Base-by-base conservation (phyloP, 495 filamentous ascomycete genomes). In the Lasiosphaeria ovina region DNA sequence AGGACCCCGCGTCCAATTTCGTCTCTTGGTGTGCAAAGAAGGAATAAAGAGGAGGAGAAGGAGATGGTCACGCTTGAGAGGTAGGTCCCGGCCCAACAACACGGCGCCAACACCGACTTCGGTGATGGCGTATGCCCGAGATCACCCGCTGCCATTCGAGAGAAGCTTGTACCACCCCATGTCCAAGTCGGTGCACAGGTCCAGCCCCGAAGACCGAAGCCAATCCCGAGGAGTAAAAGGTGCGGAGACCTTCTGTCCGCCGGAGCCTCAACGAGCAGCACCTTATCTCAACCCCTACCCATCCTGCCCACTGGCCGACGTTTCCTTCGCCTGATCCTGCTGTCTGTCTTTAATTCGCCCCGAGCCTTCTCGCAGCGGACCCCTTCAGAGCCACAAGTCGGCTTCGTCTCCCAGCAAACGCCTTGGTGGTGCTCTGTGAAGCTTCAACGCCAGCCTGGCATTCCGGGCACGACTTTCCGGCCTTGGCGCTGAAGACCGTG, bases 71-170 rank as follows among this genome's bases (percentile, higher is more conserved):
- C 14, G 45, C 40, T 58, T 32, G 44, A 9, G 40, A 58, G 14
- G 33, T 47, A 58, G 38, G 56, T 17, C 40, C 1, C 38, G 57
- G 14, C 16, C 32, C 49, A 57, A 45, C 3, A 55, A 16, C 6
- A 11, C 55, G 32, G 44, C 10, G 33, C 44, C 44, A 11, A 8
- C 10, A 49, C 54, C 53, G 47, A 47, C 48, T 24, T 60, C 62
- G 58, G 62, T 33, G 40, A 57, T 60, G 58, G 58, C 33, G 50
- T 38, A 61, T 64, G 58, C 58, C 54, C 58, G 62, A 57, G 33
- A 38, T 3, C 48, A 48, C 17, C 35, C 11, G 16, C 31, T 44
- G 48, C 45, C 11, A 36, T 6, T 17, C 11, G 33, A 51, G 35
- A 14, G 33, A 48, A 31, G 45, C 2, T 55, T 33, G 54, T 64